A percentile compares a stretch with the other conserved stretches of the same genome.
Evolutionary conservation across 805 yeast species (phyloP).

Genomic region (Hagleromyces aurorensis): DNA sequence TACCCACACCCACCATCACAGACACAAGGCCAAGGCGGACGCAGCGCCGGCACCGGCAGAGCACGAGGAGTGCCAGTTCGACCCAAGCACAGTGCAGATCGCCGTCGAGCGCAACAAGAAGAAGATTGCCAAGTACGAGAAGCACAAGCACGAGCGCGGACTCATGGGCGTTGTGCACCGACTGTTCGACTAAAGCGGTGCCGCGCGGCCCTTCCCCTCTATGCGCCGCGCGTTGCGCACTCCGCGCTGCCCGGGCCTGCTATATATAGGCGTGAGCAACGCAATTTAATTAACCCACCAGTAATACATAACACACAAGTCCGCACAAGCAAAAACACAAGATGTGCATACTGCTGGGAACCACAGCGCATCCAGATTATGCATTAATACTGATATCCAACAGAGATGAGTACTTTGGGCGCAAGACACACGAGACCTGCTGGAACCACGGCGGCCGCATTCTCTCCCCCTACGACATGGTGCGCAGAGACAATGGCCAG

Average conservation of each 20-base stretch:
- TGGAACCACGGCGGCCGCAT: constrained; percentile 31
- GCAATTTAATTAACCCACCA: not conserved
- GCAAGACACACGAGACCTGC: constrained; percentile 62
- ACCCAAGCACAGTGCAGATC: constrained; percentile 19
- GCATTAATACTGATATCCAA: constrained; percentile 74
- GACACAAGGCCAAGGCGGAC: constrained; percentile 4
- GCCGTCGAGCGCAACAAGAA: constrained; percentile 30
- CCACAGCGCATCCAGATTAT: constrained; percentile 63
- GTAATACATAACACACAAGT: not conserved
- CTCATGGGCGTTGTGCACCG: constrained; percentile 21
- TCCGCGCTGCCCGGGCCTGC: no score
- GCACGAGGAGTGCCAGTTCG: no score
- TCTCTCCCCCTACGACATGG: constrained; percentile 68
- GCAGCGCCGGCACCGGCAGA: not conserved
- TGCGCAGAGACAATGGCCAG: constrained; percentile 16
- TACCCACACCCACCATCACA: not conserved
- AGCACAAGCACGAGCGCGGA: constrained; percentile 18
- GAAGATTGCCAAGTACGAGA: constrained; percentile 21
- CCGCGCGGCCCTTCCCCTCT: not conserved
- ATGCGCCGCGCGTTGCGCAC: not conserved
- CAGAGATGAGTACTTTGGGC: constrained; percentile 73
- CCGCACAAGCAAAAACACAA: no score
- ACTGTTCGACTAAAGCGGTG: constrained; percentile 17
- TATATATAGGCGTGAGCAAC: constrained; percentile 1
- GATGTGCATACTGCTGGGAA: constrained; percentile 76